These are phyloP conservation scores for Fraxinus latifolia DNA, from an alignment of 305 asterid species.

Conservation along the genomic window DNA sequence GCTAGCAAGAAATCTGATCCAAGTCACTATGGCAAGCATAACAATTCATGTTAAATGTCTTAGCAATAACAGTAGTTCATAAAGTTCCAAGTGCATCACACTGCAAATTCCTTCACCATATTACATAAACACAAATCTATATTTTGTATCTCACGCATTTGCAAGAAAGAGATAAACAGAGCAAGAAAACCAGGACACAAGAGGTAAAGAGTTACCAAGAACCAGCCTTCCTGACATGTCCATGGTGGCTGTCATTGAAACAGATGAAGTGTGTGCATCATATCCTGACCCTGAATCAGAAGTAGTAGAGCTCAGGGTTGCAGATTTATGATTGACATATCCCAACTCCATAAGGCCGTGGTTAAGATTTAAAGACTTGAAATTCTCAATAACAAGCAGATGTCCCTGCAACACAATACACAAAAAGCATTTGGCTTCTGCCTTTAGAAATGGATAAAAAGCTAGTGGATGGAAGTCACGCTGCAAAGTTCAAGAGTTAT, in stretches of 20 bases:
- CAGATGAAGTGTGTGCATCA: conserved; percentile 55
- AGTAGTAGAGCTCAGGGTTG: conserved; percentile 39
- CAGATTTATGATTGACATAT: conserved; percentile 67
- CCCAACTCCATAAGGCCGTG: conserved; percentile 94
- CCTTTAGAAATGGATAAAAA: conserved; percentile 3
- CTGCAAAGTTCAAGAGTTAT: background rate
- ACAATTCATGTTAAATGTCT: background rate
- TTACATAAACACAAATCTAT: background rate
- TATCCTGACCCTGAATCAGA: conserved; percentile 31
- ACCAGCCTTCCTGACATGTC: conserved; percentile 74
- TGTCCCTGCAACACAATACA: conserved; percentile 61
- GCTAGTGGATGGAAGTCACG: background rate
- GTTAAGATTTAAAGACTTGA: conserved; percentile 63
- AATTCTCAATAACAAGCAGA: conserved; percentile 73
- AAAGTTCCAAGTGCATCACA: background rate
- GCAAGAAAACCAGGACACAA: background rate
- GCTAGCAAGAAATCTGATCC: background rate
- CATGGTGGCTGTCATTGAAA: conserved; percentile 92
- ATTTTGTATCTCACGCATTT: background rate
- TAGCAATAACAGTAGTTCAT: background rate
- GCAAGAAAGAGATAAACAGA: conserved; percentile 4
- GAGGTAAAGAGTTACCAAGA: conserved; percentile 49
- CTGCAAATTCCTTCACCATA: background rate
- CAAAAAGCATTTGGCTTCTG: conserved; percentile 23
- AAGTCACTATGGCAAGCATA: background rate